Evolutionary conservation across 1,139 yeast genomes (phyloP).

Genomic region (Kodamaea fungicola): DNA sequence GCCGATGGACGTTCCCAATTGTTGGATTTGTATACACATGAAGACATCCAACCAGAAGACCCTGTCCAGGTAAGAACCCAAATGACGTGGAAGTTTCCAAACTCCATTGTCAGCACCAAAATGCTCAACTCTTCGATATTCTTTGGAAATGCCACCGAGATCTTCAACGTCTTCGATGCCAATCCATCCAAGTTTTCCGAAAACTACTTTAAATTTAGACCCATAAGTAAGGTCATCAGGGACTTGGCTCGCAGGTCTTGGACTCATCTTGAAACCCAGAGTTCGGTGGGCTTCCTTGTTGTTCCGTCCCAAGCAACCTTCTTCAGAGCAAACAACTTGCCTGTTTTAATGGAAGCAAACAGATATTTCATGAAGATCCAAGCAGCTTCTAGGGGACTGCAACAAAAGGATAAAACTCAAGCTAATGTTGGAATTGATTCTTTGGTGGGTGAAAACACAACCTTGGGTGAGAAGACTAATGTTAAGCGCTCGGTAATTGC

Average conservation of each 20-base stretch:
- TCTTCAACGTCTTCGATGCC: slow-evolving; percentile 36
- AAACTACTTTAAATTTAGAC: slow-evolving; percentile 37
- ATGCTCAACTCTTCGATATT: slow-evolving; percentile 76
- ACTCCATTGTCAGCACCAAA: slow-evolving; percentile 69
- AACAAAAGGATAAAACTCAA: slow-evolving; percentile 53
- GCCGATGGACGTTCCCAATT: slow-evolving; percentile 50
- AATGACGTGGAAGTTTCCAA: slow-evolving; percentile 85
- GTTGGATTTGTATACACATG: slow-evolving; percentile 67
- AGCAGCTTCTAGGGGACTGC: slow-evolving; percentile 35
- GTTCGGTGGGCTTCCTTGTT: slow-evolving; percentile 60
- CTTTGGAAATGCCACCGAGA: slow-evolving; percentile 57
- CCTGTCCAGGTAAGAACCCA: slow-evolving; percentile 77
- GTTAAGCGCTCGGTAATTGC: slow-evolving; percentile 83
- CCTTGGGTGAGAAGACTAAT: slow-evolving; percentile 72
- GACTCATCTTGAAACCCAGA: slow-evolving; percentile 65
- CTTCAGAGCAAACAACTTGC: slow-evolving; percentile 70
- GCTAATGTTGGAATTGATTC: slow-evolving; percentile 91
- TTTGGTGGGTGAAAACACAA: slow-evolving; percentile 57
- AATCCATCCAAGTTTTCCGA: slow-evolving; percentile 34
- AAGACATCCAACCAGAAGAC: slow-evolving; percentile 65
- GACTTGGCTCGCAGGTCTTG: slow-evolving; percentile 90
- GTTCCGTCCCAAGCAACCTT: slow-evolving; percentile 67
- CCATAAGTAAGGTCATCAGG: slow-evolving; percentile 70
- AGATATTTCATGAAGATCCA: slow-evolving; percentile 63
- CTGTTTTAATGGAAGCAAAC: slow-evolving; percentile 90